Conservation (phyloP, 1,284 basidiomycete species). For the Malassezia nana region DNA sequence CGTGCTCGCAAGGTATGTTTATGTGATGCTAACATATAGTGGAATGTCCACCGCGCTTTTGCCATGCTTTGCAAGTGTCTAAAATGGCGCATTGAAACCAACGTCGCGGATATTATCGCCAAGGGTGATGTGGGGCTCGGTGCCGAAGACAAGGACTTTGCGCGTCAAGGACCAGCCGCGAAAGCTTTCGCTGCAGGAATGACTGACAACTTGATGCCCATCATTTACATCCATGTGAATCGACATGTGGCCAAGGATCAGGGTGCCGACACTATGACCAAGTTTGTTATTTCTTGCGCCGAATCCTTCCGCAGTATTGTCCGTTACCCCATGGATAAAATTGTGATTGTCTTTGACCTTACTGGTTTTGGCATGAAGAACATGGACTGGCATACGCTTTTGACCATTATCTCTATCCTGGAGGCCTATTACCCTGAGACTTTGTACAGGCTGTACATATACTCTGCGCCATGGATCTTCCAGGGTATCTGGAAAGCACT, state of each 20-base stretch:
- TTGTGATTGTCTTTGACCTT: slow-evolving; percentile 47
- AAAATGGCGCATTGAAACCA: slow-evolving; percentile 45
- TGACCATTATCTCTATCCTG: slow-evolving; percentile 39
- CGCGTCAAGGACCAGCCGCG: slow-evolving; percentile 44
- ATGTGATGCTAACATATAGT: slow-evolving; percentile 21
- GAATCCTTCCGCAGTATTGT: slow-evolving; percentile 48
- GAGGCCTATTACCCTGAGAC: slow-evolving; percentile 50
- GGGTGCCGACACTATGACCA: slow-evolving; percentile 47
- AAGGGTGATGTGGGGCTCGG: slow-evolving; percentile 46
- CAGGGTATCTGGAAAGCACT: slow-evolving; percentile 47
- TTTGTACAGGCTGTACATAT: slow-evolving; percentile 46
- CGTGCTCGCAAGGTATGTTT: slow-evolving; percentile 39
- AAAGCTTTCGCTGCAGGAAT: slow-evolving; percentile 48
- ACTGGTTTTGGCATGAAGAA: slow-evolving; percentile 41
- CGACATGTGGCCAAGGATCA: slow-evolving; percentile 40
- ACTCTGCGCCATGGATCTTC: slow-evolving; percentile 50
- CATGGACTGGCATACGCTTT: slow-evolving; percentile 39
- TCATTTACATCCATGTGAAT: slow-evolving; percentile 43
- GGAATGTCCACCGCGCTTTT: slow-evolving; percentile 48
- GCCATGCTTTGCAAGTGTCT: slow-evolving; percentile 48
- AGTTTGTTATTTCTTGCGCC: slow-evolving; percentile 47
- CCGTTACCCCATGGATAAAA: slow-evolving; percentile 47
- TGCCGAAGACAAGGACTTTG: slow-evolving; percentile 41
- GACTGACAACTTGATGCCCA: slow-evolving; percentile 44
- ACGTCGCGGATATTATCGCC: slow-evolving; percentile 47